A percentile compares a stretch with the other conserved stretches of the same genome.
These are phyloP conservation scores for Ichthyophthirius multifiliis DNA, from an alignment of 169 alveolate species.

Conservation along the genomic window DNA sequence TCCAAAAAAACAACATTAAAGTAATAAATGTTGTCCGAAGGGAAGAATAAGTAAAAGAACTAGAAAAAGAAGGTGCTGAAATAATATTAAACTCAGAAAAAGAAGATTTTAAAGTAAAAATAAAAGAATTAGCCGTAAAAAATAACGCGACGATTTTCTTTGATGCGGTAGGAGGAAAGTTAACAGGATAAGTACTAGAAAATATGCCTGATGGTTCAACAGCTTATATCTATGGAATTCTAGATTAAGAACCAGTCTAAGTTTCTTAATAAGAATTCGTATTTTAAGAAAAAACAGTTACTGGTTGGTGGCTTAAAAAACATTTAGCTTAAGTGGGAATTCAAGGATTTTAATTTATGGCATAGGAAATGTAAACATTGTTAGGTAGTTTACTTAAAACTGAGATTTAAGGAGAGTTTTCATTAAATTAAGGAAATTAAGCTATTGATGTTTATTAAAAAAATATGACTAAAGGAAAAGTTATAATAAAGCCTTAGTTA, in stretches of 20 bases:
- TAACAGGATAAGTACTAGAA: conserved; percentile 35
- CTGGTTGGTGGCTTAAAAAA: conserved; percentile 38
- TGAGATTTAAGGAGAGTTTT: conserved; percentile 35
- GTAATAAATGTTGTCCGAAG: conserved; percentile 68
- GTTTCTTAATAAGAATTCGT: conserved; percentile 14
- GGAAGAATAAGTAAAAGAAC: conserved; percentile 48
- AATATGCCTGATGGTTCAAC: conserved; percentile 30
- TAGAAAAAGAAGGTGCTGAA: conserved; percentile 36
- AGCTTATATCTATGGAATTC: conserved; percentile 53
- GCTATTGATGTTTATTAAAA: conserved; percentile 50
- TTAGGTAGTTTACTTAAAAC: conserved; percentile 33
- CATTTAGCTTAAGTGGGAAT: conserved; percentile 40
- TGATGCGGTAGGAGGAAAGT: conserved; percentile 41
- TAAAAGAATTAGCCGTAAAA: not conserved
- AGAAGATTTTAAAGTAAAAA: conserved; percentile 3
- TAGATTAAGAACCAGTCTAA: conserved; percentile 25
- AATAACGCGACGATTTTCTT: conserved; percentile 21
- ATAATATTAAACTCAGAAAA: conserved; percentile 25
- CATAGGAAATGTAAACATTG: conserved; percentile 29
- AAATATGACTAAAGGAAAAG: conserved; percentile 66
- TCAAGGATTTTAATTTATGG: not conserved
- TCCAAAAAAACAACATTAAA: conserved; percentile 38
- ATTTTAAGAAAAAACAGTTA: conserved; percentile 19
- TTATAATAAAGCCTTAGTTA: conserved; percentile 46
- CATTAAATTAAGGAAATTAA: conserved; percentile 41